Base-by-base conservation (phyloP, 345 rosid genomes). In the Psidium friedrichsthalianum region DNA sequence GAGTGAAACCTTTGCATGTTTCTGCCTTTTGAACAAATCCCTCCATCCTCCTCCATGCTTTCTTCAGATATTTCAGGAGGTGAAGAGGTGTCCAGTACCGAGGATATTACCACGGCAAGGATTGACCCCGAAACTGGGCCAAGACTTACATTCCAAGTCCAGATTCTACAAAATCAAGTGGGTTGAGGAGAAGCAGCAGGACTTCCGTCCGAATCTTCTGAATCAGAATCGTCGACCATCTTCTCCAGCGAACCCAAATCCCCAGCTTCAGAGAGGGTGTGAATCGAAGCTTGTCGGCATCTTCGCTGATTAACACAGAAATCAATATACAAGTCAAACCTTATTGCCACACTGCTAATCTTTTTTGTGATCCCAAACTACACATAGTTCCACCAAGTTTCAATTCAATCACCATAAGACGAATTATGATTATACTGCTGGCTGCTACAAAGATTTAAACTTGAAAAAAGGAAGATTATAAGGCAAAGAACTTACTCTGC, bases 171-270 rank as follows among this genome's bases (percentile, higher is more conserved):
- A 74, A 6, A 36, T 54, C 51, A 27, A 42, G 81, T 58, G 25
- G 82, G 51, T 81, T 87, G 88, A 74, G 86, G 76, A 84, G 89
- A 64, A 20, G 51, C 88, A 0, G 88, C 57, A 47, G 88, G 85
- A 52, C 83, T 82, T 82, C 89, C 91, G 0, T 74, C 85, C n/a
- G 64, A 83, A 16, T 89, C 85, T 74, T 94, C 95, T 42, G 93
- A 88, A 89, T 92, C 96, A 1, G 94, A 92, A 85, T 88, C 88
- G 3, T 91, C 94, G 51, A 94, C 93, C 99, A 95, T 94, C 89
- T 93, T 95, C 89, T 95, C 97, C 24, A 97, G 98, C 4, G 95
- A 93, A 53, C 88, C 98, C 85, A 97, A 83, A 87, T 94, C 98
- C 53, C 99, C 99, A 32, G 93, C 96, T 91, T 94, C 98, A 22